Conservation (phyloP, 2,329 filamentous ascomycete species). For the Cladorrhinum sp. region DNA sequence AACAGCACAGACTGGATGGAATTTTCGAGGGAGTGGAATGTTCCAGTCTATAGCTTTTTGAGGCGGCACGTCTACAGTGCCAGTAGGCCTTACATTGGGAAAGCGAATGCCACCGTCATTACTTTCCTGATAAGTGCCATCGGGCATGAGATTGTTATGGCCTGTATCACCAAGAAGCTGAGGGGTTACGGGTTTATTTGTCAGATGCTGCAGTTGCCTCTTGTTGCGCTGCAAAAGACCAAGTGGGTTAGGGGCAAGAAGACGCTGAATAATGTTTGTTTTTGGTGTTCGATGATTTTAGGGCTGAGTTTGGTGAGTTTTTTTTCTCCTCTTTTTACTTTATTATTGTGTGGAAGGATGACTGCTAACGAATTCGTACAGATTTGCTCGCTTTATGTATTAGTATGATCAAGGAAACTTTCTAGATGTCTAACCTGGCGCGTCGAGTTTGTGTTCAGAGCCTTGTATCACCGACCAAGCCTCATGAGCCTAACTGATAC, state of each 20-base stretch:
- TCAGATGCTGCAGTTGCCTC: conserved; percentile 96
- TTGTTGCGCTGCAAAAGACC: conserved; percentile 86
- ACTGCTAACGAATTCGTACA: conserved; percentile 24
- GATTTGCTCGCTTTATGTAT: conserved; percentile 55
- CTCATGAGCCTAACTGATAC: too few species aligned
- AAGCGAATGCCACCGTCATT: conserved; percentile 74
- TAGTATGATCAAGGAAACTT: conserved; percentile 36
- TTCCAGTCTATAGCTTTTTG: conserved; percentile 95
- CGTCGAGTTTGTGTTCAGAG: too few species aligned
- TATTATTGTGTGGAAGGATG: not conserved
- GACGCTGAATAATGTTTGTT: conserved; percentile 83
- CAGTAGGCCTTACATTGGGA: conserved; percentile 71
- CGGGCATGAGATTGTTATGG: conserved; percentile 94
- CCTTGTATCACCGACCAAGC: too few species aligned
- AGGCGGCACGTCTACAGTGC: conserved; percentile 91
- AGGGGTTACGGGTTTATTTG: conserved; percentile 89
- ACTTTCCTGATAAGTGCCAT: conserved; percentile 89
- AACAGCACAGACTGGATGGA: conserved; percentile 88
- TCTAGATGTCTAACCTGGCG: too few species aligned
- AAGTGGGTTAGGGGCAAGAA: conserved; percentile 69
- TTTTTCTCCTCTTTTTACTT: conserved; percentile 6
- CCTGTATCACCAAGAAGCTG: conserved; percentile 95
- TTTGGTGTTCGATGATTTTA: conserved; percentile 89
- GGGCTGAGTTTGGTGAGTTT: conserved; percentile 72
- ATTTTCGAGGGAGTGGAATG: conserved; percentile 94